Evolutionary conservation across 2,329 filamentous ascomycete genomes (phyloP).

Genomic region (Trichoderma sp.): DNA sequence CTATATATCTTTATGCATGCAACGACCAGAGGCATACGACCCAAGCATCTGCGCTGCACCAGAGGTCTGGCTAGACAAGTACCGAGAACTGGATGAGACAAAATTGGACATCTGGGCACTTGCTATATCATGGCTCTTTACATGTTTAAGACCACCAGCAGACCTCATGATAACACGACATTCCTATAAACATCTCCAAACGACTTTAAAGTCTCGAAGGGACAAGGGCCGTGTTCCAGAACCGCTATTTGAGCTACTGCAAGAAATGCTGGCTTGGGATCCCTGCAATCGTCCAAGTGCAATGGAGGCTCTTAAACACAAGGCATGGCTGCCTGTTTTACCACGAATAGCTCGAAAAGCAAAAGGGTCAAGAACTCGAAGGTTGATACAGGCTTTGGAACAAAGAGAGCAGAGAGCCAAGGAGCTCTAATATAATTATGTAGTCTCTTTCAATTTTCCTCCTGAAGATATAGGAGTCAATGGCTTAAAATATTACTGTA

Average conservation of each 20-base stretch:
- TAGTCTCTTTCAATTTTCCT: neutral
- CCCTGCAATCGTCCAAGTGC: neutral
- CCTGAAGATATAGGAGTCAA: neutral
- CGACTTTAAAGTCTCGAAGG: neutral
- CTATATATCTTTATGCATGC: neutral
- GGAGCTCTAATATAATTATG: neutral
- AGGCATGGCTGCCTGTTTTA: neutral
- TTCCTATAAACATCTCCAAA: neutral
- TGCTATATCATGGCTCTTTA: neutral
- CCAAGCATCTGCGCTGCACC: neutral
- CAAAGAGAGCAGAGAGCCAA: neutral
- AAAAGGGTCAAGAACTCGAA: neutral
- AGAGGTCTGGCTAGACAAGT: neutral
- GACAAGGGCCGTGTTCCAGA: neutral
- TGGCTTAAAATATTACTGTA: neutral
- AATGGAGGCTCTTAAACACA: neutral
- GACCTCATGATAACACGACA: neutral
- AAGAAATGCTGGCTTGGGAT: neutral
- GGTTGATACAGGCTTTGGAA: neutral
- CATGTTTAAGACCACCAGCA: neutral
- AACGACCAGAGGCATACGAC: neutral
- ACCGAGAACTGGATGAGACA: neutral
- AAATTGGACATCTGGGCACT: neutral
- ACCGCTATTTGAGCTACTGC: neutral
- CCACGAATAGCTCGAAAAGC: neutral